Evolutionary conservation across 768 basidiomycete species (phyloP).

Genomic region (Artomyces pyxidatus): DNA sequence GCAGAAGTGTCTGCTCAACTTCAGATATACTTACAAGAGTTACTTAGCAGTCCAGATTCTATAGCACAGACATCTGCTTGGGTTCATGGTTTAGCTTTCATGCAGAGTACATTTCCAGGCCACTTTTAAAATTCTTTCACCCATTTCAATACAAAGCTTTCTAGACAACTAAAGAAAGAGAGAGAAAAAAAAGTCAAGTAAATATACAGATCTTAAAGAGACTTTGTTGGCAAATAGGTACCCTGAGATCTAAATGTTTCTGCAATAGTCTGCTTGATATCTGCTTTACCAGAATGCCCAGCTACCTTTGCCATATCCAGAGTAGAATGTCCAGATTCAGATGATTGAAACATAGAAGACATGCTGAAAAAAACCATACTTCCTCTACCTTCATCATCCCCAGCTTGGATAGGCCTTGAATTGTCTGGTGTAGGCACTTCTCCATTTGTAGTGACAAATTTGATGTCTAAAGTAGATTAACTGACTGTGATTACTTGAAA

Average conservation of each 20-base stretch:
- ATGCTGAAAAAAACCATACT: constrained; percentile 2
- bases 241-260: not conserved
- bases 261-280: not conserved
- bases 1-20: too few relatives aligned
- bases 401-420: not conserved
- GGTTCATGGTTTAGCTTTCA: not conserved
- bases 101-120: not conserved
- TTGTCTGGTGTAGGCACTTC: not conserved
- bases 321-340: not conserved
- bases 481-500: not conserved
- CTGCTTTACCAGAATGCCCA: not conserved
- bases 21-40: not conserved
- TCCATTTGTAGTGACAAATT: not conserved
- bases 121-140: not conserved
- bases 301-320: not conserved
- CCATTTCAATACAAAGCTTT: not conserved
- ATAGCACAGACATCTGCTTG: not conserved
- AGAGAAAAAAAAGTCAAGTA: too few relatives aligned
- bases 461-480: not conserved
- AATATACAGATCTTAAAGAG: too few relatives aligned
- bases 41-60: not conserved
- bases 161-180: not conserved
- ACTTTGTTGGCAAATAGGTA: not conserved
- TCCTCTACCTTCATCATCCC: not conserved
- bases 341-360: constrained; percentile 1